Conservation (phyloP, 2,329 filamentous ascomycete species). For the Alternaria sp. region DNA sequence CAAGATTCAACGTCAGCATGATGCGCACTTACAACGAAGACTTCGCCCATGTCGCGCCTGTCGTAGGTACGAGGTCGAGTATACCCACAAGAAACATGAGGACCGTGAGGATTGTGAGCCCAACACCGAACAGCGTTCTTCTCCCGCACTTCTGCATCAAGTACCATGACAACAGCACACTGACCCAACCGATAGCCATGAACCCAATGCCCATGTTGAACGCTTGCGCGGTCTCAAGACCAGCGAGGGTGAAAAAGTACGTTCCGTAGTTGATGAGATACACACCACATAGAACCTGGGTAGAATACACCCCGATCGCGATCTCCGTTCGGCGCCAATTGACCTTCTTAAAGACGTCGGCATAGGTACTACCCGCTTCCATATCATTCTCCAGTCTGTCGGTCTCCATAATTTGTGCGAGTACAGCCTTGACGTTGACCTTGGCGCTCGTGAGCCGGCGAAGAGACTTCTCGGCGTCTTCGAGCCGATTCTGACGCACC, state of each 20-base stretch:
- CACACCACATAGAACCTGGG: constrained; percentile 52
- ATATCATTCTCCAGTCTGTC: not conserved
- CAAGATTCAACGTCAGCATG: not conserved
- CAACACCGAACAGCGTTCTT: not conserved
- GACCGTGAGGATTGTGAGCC: not conserved
- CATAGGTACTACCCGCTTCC: not conserved
- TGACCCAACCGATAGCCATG: not conserved
- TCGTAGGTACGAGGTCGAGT: not conserved
- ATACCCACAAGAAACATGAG: not conserved
- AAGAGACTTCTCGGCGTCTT: constrained; percentile 61
- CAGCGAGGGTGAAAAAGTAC: not conserved
- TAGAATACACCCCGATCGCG: constrained; percentile 57
- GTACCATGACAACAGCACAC: not conserved
- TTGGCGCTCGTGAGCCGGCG: not conserved
- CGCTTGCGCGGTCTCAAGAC: not conserved
- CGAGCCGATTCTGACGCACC: constrained; percentile 65
- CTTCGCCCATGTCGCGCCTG: not conserved
- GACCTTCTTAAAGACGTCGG: not conserved
- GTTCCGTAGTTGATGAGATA: constrained; percentile 49
- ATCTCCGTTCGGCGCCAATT: constrained; percentile 67
- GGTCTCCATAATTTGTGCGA: not conserved
- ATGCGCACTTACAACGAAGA: not conserved
- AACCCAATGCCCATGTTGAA: not conserved
- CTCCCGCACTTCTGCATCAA: not conserved
- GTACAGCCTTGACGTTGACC: not conserved